Base-by-base conservation (phyloP, 1,139 yeast species). In the Ashbya aceris region DNA sequence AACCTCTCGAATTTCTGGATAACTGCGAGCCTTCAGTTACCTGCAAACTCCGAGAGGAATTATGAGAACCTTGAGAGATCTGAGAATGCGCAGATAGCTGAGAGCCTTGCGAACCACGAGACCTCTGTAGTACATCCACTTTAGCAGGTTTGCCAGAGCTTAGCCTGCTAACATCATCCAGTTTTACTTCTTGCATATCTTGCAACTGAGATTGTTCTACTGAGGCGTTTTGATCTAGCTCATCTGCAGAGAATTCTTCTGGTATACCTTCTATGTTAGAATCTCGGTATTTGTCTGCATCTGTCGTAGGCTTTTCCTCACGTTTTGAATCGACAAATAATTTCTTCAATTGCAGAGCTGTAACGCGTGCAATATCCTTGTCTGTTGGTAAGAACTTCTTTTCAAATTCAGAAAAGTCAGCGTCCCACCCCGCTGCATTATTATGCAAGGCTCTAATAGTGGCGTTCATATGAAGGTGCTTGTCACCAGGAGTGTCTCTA, bases 311-410 rank as follows among this genome's bases (percentile, higher is more conserved):
- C 14, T 52, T 53, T 12, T 49, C 48, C 14, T 38, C 42, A 28
- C 53, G 63, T 33, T 61, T 63, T 27, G 67, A 62, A 40, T 69
- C 86, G 52, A 76, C 62, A 53, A 91, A 79, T 43, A 87, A 72
- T 52, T 79, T 84, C 46, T 80, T 77, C 55, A 93, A 68, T 57
- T 91, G 98, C 51, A 82, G 82, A 10, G 95, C 85, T 2, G 98
- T 89, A 38, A 91, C 83, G 47, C 87, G 72, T 7, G 95, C 82
- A 50, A 93, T 84, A 70, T 93, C 98, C 56, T 83, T 85, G 61
- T 93, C 98, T 11, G 95, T 79, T 0, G 97, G 97, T 46, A 91
- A 73, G 56, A 74, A 91, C 27, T 70, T 71, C 41, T 73, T 73
- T 49, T 85, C 96, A 64, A 91, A 87, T n/a, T 78, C 84, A 36